Base-by-base conservation (phyloP, 2,329 filamentous ascomycete species). In the Aspergillus pseudoglaucus region DNA sequence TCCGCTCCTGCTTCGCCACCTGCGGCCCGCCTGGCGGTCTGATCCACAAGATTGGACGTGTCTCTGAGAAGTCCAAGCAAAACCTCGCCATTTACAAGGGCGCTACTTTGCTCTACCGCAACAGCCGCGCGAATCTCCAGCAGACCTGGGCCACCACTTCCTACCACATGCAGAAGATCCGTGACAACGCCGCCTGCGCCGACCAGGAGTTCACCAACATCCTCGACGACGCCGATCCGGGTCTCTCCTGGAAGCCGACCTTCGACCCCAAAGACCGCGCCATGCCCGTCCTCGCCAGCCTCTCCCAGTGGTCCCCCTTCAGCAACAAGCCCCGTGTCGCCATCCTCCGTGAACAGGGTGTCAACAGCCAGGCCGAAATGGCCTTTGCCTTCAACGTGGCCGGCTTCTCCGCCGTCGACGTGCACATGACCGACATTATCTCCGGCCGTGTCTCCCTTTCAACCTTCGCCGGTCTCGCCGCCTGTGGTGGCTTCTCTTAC, bases 291-390 rank as follows among this genome's bases (percentile, higher is more conserved):
- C 78, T 81, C 52, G 76, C 81, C 3, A 81, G 78, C 51, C 71
- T 89, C 48, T 78, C 80, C 50, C 64, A 73, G 66, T 54, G 74
- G 67, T 58, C 75, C 69, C 63, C 72, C 45, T 81, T 89, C 63
- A 77, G 76, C 53, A 79, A 69, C 38, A 82, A 80, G 61, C 87
- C 87, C 1, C 82, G 84, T 27, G 90, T 98, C 20, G 93, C 93
- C 39, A 95, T 98, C 58, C 82, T 98, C 18, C 81, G 93, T 63
- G 93, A 97, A 69, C 90, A 96, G 68, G 93, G 93, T 66, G 88
- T 95, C 57, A 97, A 98, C 71, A 88, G 90, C 38, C 83, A 96
- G 60, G 84, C 89, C n/a, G 93, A 98, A 69, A 95, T 98, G 88
- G 93, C 93, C 1, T 97, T 95, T 63, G 90, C 90, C 43, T 97